Conservation (phyloP, 306 rosid species). For the Mucuna pruriens region DNA sequence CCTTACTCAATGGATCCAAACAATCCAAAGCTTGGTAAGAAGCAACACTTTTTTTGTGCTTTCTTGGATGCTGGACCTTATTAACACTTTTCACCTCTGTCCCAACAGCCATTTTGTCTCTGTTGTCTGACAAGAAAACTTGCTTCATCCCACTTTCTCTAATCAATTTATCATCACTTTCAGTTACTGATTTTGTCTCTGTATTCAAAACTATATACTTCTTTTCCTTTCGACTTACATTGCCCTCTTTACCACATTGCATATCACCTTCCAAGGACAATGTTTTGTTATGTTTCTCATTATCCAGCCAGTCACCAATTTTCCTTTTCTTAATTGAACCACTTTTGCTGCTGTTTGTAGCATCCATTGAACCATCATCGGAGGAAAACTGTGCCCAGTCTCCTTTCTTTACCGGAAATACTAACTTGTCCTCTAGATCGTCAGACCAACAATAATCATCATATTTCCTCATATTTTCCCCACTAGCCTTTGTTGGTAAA, state of each 20-base stretch:
- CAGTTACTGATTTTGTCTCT: constrained; percentile 32
- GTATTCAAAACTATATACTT: constrained; percentile 42
- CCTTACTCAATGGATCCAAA: constrained; percentile 46
- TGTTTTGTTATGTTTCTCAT: constrained; percentile 36
- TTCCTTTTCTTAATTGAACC: constrained; percentile 59
- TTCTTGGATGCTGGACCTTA: constrained; percentile 45
- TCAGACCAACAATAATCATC: constrained; percentile 44
- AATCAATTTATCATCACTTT: constrained; percentile 42
- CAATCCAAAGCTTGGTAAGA: constrained; percentile 43
- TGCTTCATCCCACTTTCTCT: constrained; percentile 42
- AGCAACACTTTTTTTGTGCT: constrained; percentile 38
- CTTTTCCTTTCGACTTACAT: constrained; percentile 53
- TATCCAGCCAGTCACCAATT: constrained; percentile 51
- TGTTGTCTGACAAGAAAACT: constrained; percentile 31
- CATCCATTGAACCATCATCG: constrained; percentile 45
- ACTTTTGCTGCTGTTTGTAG: constrained; percentile 13
- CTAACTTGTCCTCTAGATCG: constrained; percentile 38
- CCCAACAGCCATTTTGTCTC: constrained; percentile 37
- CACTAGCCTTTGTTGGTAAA: constrained; percentile 39
- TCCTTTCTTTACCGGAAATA: constrained; percentile 47
- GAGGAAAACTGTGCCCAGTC: constrained; percentile 44
- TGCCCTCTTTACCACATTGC: constrained; percentile 42
- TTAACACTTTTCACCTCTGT: constrained; percentile 41
- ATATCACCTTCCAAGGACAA: constrained; percentile 41
- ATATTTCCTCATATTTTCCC: constrained; percentile 44